Base-by-base conservation (phyloP, 1,284 basidiomycete species). In the Vanrija pseudolonga region DNA sequence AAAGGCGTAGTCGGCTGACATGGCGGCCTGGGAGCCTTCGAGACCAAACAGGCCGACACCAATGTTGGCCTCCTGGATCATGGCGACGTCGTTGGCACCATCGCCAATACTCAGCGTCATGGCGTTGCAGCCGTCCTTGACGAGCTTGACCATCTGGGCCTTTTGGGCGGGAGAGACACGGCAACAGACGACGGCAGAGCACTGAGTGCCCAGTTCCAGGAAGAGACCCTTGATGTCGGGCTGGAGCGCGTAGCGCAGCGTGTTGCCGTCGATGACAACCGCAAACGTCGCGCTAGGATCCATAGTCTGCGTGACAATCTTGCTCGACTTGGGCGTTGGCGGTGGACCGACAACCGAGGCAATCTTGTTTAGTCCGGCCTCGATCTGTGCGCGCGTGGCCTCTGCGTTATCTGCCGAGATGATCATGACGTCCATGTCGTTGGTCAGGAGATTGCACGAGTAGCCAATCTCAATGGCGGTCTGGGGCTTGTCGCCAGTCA, bases 1-100 rank as follows among this genome's bases (percentile, higher is more conserved):
- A 77, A 98, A 94, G 1, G 94, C 94, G 65, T 97, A 98, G 76
- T 98, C 95, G 15, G 95, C 93, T 20, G 92, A 96, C 93, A 98
- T 98, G 43, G 94, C 93, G 22, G 95, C 95, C 76, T 98, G 95
- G 20, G 92, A 94, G 51, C 95, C 95, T 74, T 98, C 95, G 44
- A 95, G 83, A 50, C 95, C 95, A 59, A 92, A 85, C 23, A 98
- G 81, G 23, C 95, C 95, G 67, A 94, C 92, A 6, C 95, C 95
- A 63, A 96, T 87, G 73, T 98, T 95, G 36, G 95, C 95, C 69
- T 97, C 94, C 74, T 98, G 95, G 62, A 98, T 98, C 70, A 71
- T 70, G 26, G 69, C 68, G 6, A 73, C 71, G 46, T 76, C 75
- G 62, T 76, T 76, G 48, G 72, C 73, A 52, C 95, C 95, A 66